Evolutionary conservation across 192 early-diverging fungal species (phyloP).

Genomic region (Glomus cerebriforme): DNA sequence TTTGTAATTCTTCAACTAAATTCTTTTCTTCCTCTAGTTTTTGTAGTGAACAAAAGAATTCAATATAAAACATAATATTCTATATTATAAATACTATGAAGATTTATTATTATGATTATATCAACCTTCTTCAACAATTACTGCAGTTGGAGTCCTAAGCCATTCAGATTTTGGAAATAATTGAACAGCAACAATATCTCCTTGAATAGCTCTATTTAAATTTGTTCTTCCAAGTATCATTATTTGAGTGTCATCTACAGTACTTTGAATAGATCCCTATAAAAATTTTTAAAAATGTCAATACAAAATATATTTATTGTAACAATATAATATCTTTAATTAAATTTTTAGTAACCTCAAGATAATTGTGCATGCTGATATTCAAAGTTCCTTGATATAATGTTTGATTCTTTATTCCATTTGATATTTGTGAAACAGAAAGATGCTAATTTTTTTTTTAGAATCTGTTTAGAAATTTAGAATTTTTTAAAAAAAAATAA

Average conservation of each 20-base stretch:
- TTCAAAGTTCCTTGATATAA: conserved; percentile 81
- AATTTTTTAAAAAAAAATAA: neutral
- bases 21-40: conserved; percentile 39
- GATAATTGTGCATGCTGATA: conserved; percentile 85
- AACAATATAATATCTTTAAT: neutral
- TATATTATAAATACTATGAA: neutral
- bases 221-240: conserved; percentile 79
- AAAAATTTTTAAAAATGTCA: neutral
- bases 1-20: conserved; percentile 49
- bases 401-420: conserved; percentile 80
- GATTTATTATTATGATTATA: conserved; percentile 65
- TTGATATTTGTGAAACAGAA: conserved; percentile 72
- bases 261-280: conserved; percentile 73
- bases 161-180: conserved; percentile 85
- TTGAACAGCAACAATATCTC: conserved; percentile 88
- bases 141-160: conserved; percentile 70
- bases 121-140: conserved; percentile 74
- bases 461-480: conserved; percentile 30
- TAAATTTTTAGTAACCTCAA: conserved; percentile 58
- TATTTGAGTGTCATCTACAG: conserved; percentile 70
- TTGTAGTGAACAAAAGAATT: neutral
- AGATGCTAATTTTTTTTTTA: conserved; percentile 60
- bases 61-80: neutral
- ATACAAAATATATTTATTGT: neutral
- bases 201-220: conserved; percentile 91